Evolutionary conservation across 495 filamentous ascomycete species (phyloP).

Genomic region (Lasiosphaeris hirsuta): DNA sequence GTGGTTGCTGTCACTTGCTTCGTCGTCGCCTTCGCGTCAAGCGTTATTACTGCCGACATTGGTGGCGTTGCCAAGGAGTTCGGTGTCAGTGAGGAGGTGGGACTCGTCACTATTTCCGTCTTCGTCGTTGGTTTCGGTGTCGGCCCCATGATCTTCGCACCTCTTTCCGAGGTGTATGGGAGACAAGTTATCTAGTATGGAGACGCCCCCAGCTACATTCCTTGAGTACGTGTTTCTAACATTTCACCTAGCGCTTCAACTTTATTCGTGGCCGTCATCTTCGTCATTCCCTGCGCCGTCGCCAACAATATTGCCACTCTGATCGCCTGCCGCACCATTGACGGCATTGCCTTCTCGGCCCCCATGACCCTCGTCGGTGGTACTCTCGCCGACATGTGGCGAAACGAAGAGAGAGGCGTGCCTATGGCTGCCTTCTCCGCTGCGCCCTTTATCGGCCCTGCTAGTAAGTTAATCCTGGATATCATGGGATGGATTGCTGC

Average conservation of each 20-base stretch:
- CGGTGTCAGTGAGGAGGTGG: slow-evolving; percentile 61
- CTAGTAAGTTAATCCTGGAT: slow-evolving; percentile 39
- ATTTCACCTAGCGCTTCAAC: slow-evolving; percentile 39
- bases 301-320: slow-evolving; percentile 71
- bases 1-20: slow-evolving; percentile 62
- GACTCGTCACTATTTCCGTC: slow-evolving; percentile 62
- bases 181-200: slow-evolving; percentile 61
- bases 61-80: slow-evolving; percentile 58
- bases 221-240: slow-evolving; percentile 5
- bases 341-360: slow-evolving; percentile 77
- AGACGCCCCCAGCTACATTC: neutral
- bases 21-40: slow-evolving; percentile 60
- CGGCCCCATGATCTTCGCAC: slow-evolving; percentile 81
- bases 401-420: slow-evolving; percentile 74
- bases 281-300: slow-evolving; percentile 74
- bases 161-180: slow-evolving; percentile 69
- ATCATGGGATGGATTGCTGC: too few relatives aligned
- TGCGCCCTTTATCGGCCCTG: slow-evolving; percentile 74
- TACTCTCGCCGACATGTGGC: slow-evolving; percentile 77
- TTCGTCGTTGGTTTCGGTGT: slow-evolving; percentile 80
- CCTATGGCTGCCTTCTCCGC: slow-evolving; percentile 85
- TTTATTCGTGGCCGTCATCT: slow-evolving; percentile 64
- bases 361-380: slow-evolving; percentile 83
- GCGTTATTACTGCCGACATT: slow-evolving; percentile 68
- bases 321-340: slow-evolving; percentile 67